Evolutionary conservation across 345 rosid genomes (phyloP).

Genomic region (Anastatica hierochuntica): DNA sequence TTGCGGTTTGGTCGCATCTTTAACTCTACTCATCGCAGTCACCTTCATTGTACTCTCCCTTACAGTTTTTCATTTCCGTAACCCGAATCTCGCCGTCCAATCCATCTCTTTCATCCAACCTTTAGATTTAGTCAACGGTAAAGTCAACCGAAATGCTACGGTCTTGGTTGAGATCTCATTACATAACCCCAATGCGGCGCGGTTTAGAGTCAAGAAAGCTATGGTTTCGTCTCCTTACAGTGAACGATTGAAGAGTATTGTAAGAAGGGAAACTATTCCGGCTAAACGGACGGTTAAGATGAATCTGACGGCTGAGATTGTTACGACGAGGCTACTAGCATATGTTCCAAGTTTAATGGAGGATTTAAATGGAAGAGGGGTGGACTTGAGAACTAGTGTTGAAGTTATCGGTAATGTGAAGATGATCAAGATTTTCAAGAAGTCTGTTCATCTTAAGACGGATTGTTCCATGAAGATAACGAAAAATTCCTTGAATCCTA

Average conservation of each 20-base stretch:
- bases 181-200: conserved; percentile 9
- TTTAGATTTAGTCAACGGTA: conserved; percentile 10
- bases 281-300: conserved; percentile 16
- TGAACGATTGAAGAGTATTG: not conserved
- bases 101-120: conserved; percentile 13
- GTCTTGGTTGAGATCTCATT: conserved; percentile 7
- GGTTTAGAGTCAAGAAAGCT: not conserved
- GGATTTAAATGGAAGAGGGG: conserved; percentile 1
- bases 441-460: conserved; percentile 7
- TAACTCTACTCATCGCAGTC: conserved; percentile 14
- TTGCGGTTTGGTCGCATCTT: conserved; percentile 14
- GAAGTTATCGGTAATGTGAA: conserved; percentile 7
- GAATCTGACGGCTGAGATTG: conserved; percentile 19
- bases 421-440: conserved; percentile 15
- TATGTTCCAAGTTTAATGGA: conserved; percentile 13
- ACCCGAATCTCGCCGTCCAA: conserved; percentile 15
- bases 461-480: conserved; percentile 9
- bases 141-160: conserved; percentile 12
- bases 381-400: conserved; percentile 4
- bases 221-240: not conserved
- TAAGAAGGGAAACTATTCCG: conserved; percentile 2
- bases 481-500: not conserved
- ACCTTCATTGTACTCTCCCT: conserved; percentile 22
- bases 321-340: conserved; percentile 2
- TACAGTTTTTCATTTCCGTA: conserved; percentile 19